Conservation (phyloP, 2,329 filamentous ascomycete genomes). For the Tolypocladium pustulatum region DNA sequence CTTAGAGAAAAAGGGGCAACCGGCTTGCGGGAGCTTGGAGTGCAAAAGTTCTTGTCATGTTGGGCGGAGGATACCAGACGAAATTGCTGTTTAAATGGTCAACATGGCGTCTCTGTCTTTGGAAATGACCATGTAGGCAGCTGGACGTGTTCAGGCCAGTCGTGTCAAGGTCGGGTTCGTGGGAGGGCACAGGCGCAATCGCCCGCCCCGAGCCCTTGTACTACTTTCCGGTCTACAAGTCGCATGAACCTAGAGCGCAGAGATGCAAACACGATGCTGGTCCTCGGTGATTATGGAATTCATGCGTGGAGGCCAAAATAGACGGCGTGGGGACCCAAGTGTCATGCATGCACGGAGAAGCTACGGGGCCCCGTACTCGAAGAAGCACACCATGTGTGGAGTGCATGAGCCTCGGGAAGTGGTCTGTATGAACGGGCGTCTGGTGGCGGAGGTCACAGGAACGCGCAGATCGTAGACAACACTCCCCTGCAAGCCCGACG, state of each 20-base stretch:
- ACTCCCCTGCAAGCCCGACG: too few species aligned
- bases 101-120: neutral
- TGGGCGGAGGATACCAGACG: neutral
- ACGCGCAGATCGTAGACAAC: too few species aligned
- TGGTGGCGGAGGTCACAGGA: neutral
- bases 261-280: neutral
- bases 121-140: neutral
- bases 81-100: neutral
- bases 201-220: neutral
- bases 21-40: neutral
- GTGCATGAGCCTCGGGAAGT: neutral
- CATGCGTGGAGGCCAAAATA: neutral
- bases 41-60: neutral
- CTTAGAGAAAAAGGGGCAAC: slow-evolving; percentile 10
- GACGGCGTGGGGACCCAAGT: neutral
- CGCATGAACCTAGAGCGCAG: neutral
- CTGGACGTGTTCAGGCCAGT: neutral
- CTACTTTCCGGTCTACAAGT: neutral
- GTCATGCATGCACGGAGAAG: neutral
- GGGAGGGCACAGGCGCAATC: neutral
- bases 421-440: neutral
- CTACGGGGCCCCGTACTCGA: neutral
- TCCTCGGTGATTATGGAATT: neutral
- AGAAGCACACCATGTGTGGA: neutral
- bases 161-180: neutral